Percentiles rank a stretch among this genome's conserved stretches.
phyloP scores from a whole-genome alignment of 139 green algal genomes.

The Chlorella sp. region DNA sequence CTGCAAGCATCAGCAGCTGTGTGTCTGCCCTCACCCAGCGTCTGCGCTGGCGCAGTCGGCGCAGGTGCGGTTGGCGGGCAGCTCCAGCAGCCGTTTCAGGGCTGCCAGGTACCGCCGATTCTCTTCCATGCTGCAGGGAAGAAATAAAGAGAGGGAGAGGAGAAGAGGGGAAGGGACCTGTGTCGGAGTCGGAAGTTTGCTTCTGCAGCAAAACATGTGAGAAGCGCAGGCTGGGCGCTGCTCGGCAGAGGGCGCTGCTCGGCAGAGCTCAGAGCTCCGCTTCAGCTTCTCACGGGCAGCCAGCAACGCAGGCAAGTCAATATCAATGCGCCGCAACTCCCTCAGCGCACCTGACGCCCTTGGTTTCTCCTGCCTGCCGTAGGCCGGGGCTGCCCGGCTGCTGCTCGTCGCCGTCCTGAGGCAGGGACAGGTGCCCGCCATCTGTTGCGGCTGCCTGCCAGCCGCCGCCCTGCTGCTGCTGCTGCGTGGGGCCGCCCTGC shows the following conservation, averaged over 20 bases:
- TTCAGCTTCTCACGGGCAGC: no score
- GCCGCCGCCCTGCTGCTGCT: slow-evolving; percentile 12
- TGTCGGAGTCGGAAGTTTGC: no score
- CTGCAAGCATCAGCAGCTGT: no score
- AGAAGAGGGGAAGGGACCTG: no score
- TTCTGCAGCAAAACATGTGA: no score
- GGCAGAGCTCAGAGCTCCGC: no score
- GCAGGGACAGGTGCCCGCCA: background rate
- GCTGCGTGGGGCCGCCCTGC: background rate
- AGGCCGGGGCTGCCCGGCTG: slow-evolving; percentile 23
- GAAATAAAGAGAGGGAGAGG: background rate
- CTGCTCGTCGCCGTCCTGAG: background rate
- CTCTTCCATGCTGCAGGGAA: slow-evolving; percentile 66
- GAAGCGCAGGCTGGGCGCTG: no score
- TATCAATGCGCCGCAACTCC: no score
- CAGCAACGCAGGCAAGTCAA: no score
- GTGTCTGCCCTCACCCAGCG: slow-evolving; percentile 11
- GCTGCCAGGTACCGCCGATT: slow-evolving; percentile 71
- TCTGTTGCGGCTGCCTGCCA: slow-evolving; percentile 37
- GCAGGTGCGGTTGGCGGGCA: slow-evolving; percentile 62
- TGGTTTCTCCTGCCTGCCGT: slow-evolving; percentile 75
- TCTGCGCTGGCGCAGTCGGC: slow-evolving; percentile 67
- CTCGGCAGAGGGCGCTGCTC: no score
- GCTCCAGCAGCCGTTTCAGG: slow-evolving; percentile 60
- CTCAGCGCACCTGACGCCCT: slow-evolving; percentile 51